Evolutionary conservation across 768 basidiomycete genomes (phyloP).

Genomic region (Arthromyces matolae): DNA sequence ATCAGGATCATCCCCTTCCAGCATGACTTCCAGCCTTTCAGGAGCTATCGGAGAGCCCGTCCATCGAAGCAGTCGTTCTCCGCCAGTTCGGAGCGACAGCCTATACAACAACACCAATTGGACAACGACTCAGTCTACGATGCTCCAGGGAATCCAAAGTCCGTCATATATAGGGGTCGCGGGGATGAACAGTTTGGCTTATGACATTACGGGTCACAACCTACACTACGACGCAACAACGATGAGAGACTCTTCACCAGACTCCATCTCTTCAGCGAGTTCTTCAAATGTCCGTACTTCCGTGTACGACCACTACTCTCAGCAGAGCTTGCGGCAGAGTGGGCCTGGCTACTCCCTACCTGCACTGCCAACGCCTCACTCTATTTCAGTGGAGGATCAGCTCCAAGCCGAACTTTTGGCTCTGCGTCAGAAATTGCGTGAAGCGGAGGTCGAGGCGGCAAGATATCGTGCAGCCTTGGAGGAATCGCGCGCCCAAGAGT

Average conservation of each 20-base stretch:
- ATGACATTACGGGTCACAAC: conserved; percentile 19
- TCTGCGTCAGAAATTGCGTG: conserved; percentile 55
- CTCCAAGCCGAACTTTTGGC: conserved; percentile 49
- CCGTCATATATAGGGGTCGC: conserved; percentile 23
- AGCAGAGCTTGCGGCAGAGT: conserved; percentile 9
- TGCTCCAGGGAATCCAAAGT: conserved; percentile 25
- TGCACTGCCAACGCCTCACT: conserved; percentile 15
- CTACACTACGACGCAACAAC: conserved; percentile 22
- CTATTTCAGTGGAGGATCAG: conserved; percentile 22
- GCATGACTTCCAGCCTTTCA: conserved; percentile 48
- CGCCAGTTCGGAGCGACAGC: conserved; percentile 9
- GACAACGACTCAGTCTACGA: conserved; percentile 8
- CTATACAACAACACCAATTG: conserved; percentile 6
- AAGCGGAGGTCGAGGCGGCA: conserved; percentile 60
- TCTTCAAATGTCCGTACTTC: conserved; percentile 22
- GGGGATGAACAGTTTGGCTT: conserved; percentile 15
- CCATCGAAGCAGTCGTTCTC: conserved; percentile 24
- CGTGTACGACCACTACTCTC: conserved; percentile 10
- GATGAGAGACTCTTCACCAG: conserved; percentile 36
- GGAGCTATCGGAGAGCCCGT: conserved; percentile 59
- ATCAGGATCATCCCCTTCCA: conserved; percentile 39
- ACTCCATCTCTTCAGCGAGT: conserved; percentile 35
- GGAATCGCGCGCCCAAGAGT: conserved; percentile 15
- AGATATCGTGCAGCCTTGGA: conserved; percentile 38
- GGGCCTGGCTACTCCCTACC: conserved; percentile 13